A percentile compares a stretch with the other conserved stretches of the same genome.
These are phyloP conservation scores for Didymella exigua DNA, from an alignment of 2,329 filamentous ascomycete genomes.

Conservation along the genomic window DNA sequence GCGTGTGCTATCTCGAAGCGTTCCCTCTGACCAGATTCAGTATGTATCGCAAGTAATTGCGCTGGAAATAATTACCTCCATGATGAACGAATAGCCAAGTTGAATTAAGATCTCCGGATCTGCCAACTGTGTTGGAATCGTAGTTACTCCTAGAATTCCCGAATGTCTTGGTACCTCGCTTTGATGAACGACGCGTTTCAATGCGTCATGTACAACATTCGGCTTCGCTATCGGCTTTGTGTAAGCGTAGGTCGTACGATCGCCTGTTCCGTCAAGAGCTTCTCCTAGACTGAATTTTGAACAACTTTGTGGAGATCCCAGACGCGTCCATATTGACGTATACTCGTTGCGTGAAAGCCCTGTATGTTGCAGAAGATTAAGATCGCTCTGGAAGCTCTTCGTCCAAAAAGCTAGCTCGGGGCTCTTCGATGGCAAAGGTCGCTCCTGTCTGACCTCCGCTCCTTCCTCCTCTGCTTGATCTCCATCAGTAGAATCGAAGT, in stretches of 20 bases:
- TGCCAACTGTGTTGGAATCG: background rate
- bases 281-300: background rate
- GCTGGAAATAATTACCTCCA: background rate
- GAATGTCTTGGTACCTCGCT: background rate
- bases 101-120: background rate
- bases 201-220: background rate
- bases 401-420: background rate
- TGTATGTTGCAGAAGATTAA: background rate
- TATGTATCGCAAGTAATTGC: background rate
- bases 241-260: background rate
- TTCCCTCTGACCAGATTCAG: background rate
- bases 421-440: background rate
- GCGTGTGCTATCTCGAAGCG: background rate
- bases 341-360: background rate
- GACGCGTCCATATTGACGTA: background rate
- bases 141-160: background rate
- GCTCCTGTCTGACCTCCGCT: background rate
- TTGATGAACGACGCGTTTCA: background rate
- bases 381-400: background rate
- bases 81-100: background rate
- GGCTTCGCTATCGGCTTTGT: background rate
- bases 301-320: background rate
- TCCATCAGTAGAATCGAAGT: background rate
- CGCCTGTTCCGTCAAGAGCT: background rate
- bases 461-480: background rate